phyloP scores from a whole-genome alignment of 192 early-diverging fungal genomes.

The Linnemannia zychae region DNA sequence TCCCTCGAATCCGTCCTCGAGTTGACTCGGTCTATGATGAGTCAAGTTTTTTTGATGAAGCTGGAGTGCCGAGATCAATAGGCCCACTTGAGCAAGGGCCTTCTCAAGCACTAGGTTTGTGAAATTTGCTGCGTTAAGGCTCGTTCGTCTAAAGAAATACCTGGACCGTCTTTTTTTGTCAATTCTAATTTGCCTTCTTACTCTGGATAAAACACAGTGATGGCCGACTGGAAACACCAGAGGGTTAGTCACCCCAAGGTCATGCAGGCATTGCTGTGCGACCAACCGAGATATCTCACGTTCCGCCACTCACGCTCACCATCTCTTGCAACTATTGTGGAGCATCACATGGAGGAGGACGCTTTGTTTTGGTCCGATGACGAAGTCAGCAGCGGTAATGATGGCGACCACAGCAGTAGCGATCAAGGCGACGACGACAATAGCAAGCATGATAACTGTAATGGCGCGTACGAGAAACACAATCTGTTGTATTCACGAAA shows the following conservation, averaged over 20 bases:
- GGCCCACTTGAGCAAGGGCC: background rate
- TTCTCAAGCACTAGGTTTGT: background rate
- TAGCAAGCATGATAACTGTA: no score
- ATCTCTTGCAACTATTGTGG: constrained; percentile 42
- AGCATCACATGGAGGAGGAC: constrained; percentile 30
- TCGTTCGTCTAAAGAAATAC: no score
- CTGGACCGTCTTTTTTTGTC: no score
- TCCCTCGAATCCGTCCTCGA: constrained; percentile 35
- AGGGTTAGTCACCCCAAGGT: constrained; percentile 40
- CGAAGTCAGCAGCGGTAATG: background rate
- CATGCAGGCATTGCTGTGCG: constrained; percentile 40
- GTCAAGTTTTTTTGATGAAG: constrained; percentile 45
- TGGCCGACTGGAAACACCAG: constrained; percentile 44
- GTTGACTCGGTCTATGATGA: constrained; percentile 48
- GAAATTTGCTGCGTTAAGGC: background rate
- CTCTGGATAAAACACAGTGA: no score
- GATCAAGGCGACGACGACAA: no score
- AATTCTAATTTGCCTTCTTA: no score
- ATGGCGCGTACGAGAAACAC: no score
- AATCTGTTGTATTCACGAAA: no score
- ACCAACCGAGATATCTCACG: constrained; percentile 43
- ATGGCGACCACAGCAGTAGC: background rate
- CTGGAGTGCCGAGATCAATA: constrained; percentile 23
- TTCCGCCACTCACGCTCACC: constrained; percentile 51
- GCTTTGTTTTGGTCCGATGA: background rate